Evolutionary conservation across 2,329 filamentous ascomycete species (phyloP).

Genomic region (Aspergillus sp.): DNA sequence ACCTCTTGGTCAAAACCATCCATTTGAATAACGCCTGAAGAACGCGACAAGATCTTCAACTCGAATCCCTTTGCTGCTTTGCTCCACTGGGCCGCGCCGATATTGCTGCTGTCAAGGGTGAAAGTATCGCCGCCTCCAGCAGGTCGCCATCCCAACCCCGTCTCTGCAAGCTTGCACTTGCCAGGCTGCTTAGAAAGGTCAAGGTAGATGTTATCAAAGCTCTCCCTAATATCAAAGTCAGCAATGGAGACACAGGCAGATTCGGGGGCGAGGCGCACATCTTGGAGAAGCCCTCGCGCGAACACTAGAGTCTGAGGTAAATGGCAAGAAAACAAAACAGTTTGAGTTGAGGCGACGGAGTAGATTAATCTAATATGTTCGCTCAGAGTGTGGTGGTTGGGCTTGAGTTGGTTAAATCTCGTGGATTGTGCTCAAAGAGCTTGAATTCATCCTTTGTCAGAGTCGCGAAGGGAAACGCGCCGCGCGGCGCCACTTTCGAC

Average conservation of each 20-base stretch:
- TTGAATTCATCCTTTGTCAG: background rate
- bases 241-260: constrained; percentile 1
- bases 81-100: constrained; percentile 91
- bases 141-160: constrained; percentile 94
- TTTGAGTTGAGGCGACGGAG: background rate
- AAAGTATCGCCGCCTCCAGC: constrained; percentile 86
- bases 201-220: constrained; percentile 95
- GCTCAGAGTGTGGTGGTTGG: background rate
- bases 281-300: constrained; percentile 1
- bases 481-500: constrained; percentile 7
- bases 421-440: background rate
- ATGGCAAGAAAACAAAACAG: too few relatives aligned
- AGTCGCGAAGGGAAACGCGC: background rate
- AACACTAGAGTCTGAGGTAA: background rate
- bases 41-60: constrained; percentile 85
- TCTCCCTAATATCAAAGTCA: constrained; percentile 65
- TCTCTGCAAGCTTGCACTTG: constrained; percentile 93
- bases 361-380: background rate
- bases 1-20: constrained; percentile 93
- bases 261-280: constrained; percentile 4
- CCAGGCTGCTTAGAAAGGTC: constrained; percentile 91
- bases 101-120: constrained; percentile 85
- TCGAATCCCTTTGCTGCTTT: constrained; percentile 90
- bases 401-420: background rate
- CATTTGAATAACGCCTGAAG: constrained; percentile 84